phyloP scores from a whole-genome alignment of 108 stramenopile species.

The Schizochytrium sp. region DNA sequence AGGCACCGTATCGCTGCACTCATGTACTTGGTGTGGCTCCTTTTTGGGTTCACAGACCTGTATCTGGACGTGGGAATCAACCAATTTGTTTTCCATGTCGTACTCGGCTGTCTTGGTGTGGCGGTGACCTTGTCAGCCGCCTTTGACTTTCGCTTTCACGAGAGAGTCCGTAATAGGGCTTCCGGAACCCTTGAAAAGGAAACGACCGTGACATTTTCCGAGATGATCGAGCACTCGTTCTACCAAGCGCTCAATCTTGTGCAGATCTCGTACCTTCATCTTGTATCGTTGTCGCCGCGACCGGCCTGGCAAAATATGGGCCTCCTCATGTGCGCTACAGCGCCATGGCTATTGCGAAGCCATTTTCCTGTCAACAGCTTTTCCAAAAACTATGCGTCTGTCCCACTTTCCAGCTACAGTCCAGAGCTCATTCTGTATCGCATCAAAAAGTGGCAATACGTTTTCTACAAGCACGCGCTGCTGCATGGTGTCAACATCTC shows the following conservation, averaged over 20 bases:
- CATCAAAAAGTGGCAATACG: slow-evolving; percentile 72
- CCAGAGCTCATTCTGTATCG: slow-evolving; percentile 53
- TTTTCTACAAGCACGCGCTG: slow-evolving; percentile 74
- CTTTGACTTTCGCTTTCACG: slow-evolving; percentile 57
- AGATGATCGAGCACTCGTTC: slow-evolving; percentile 77
- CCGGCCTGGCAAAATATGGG: neutral
- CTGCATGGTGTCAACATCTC: slow-evolving; percentile 68
- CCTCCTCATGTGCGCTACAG: slow-evolving; percentile 46
- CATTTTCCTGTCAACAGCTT: slow-evolving; percentile 68
- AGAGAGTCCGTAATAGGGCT: slow-evolving; percentile 46
- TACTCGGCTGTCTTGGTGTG: slow-evolving; percentile 55
- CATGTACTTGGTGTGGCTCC: slow-evolving; percentile 34
- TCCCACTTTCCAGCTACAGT: neutral
- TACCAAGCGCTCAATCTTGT: slow-evolving; percentile 66
- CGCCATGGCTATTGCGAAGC: slow-evolving; percentile 57
- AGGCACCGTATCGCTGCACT: slow-evolving; percentile 41
- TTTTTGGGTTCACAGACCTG: slow-evolving; percentile 28
- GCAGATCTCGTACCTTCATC: slow-evolving; percentile 60
- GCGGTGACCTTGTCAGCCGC: slow-evolving; percentile 59
- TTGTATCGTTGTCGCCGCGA: neutral
- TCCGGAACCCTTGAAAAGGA: slow-evolving; percentile 59
- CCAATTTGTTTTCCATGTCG: slow-evolving; percentile 50
- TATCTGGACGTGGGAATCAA: neutral
- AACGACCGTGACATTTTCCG: slow-evolving; percentile 67
- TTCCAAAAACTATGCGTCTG: slow-evolving; percentile 25